phyloP scores from a whole-genome alignment of 768 basidiomycete genomes.

The Xanthoconium stramineum region DNA sequence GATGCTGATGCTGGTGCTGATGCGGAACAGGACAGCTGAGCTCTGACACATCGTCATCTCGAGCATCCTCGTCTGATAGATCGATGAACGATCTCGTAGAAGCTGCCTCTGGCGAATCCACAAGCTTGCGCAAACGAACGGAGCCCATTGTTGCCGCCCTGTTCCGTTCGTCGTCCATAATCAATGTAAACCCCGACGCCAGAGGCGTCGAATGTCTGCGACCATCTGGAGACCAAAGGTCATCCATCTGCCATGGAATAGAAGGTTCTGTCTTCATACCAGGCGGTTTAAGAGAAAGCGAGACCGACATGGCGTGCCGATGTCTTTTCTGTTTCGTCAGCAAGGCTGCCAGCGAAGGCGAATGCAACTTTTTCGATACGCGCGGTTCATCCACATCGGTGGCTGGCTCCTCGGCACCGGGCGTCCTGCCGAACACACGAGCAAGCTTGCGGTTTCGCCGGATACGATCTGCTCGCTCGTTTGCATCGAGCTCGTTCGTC shows the following conservation, averaged over 20 bases:
- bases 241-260: slow-evolving; percentile 35
- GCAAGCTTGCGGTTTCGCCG: slow-evolving; percentile 73
- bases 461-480: slow-evolving; percentile 69
- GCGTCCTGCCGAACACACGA: slow-evolving; percentile 74
- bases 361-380: slow-evolving; percentile 18
- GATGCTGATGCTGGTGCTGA: slow-evolving; percentile 15
- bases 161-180: slow-evolving; percentile 10
- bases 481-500: slow-evolving; percentile 60
- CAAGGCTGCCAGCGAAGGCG: slow-evolving; percentile 26
- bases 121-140: slow-evolving; percentile 4
- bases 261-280: slow-evolving; percentile 22
- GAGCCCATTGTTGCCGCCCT: neutral
- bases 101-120: slow-evolving; percentile 15
- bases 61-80: slow-evolving; percentile 60
- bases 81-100: slow-evolving; percentile 54
- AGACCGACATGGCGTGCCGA: slow-evolving; percentile 32
- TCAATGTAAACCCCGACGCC: slow-evolving; percentile 40
- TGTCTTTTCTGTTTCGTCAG: slow-evolving; percentile 31
- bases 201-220: slow-evolving; percentile 58
- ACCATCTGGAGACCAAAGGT: slow-evolving; percentile 27
- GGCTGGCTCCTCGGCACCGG: slow-evolving; percentile 39
- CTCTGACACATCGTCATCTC: slow-evolving; percentile 32
- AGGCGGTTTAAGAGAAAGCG: slow-evolving; percentile 20
- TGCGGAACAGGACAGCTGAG: slow-evolving; percentile 30
- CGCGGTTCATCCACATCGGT: slow-evolving; percentile 27